These are phyloP conservation scores for Colletotrichum tropicicola DNA, from an alignment of 2,329 filamentous ascomycete genomes.

Conservation along the genomic window DNA sequence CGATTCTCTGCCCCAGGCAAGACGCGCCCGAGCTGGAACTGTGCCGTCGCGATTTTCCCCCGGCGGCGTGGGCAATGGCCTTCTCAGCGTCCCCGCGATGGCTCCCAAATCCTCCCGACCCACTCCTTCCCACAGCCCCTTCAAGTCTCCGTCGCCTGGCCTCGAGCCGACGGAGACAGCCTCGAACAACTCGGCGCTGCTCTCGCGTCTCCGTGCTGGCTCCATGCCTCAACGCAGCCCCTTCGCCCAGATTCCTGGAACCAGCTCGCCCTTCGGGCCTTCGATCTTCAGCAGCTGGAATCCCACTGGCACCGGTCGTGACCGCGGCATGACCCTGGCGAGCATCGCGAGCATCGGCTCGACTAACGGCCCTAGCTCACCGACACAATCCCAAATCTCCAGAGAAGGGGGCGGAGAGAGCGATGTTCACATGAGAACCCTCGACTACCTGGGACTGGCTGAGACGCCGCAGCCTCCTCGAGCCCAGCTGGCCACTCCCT, in stretches of 20 bases:
- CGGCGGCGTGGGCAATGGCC: conserved; percentile 70
- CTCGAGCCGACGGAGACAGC: conserved; percentile 56
- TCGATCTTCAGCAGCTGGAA: conserved; percentile 89
- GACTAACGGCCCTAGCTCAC: conserved; percentile 83
- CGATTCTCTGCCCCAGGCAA: conserved; percentile 71
- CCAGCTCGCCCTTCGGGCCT: conserved; percentile 80
- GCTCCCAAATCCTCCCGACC: conserved; percentile 83
- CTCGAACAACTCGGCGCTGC: conserved; percentile 73
- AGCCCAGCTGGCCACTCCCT: conserved; percentile 78
- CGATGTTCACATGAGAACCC: conserved; percentile 86
- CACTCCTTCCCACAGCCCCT: conserved; percentile 88
- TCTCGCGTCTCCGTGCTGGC: conserved; percentile 88
- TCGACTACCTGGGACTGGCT: conserved; percentile 94
- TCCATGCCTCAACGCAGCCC: conserved; percentile 92
- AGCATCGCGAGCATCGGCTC: conserved; percentile 88
- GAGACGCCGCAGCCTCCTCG: conserved; percentile 88
- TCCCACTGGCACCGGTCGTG: conserved; percentile 70
- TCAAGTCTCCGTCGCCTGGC: conserved; percentile 73
- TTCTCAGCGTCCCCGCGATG: conserved; percentile 63
- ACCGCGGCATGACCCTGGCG: conserved; percentile 85
- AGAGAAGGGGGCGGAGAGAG: conserved; percentile 85
- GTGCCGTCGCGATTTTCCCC: conserved; percentile 95
- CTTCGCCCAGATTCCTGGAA: conserved; percentile 62
- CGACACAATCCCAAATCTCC: conserved; percentile 85
- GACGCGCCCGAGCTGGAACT: conserved; percentile 90